Percentiles rank a stretch among this genome's conserved stretches.
phyloP scores from a whole-genome alignment of 2,329 filamentous ascomycete species.

The Fusarium pseudonygamai region DNA sequence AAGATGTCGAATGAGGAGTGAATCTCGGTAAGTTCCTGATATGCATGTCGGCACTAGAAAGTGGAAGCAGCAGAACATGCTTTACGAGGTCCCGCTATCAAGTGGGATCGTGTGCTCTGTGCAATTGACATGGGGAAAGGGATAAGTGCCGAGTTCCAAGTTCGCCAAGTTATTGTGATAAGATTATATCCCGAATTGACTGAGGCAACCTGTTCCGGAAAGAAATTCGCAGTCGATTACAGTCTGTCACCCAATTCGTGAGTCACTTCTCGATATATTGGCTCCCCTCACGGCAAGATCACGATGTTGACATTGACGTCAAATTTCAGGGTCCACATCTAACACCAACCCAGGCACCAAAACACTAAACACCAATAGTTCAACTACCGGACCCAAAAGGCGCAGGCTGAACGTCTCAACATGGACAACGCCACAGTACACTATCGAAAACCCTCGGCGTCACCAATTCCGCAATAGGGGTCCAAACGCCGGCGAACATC shows the following conservation, averaged over 20 bases:
- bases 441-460: conserved; percentile 8
- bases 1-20: neutral
- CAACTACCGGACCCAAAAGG: neutral
- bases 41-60: neutral
- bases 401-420: conserved; percentile 9
- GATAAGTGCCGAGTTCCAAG: neutral
- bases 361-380: conserved; percentile 12
- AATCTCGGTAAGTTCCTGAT: neutral
- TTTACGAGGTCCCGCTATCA: neutral
- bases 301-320: neutral
- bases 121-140: neutral
- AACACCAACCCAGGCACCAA: neutral
- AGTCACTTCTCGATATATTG: neutral
- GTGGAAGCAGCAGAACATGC: neutral
- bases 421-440: neutral
- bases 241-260: neutral
- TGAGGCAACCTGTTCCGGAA: rapidly evolving
- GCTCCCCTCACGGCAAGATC: neutral
- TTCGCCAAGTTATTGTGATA: rapidly evolving
- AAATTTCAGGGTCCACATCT: conserved; percentile 3
- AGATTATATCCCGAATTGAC: neutral
- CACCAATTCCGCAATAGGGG: neutral
- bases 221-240: rapidly evolving
- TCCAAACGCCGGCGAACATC: neutral
- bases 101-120: neutral